A percentile compares a stretch with the other conserved stretches of the same genome.
These are phyloP conservation scores for Pelargonium nanum DNA, from an alignment of 345 rosid species.

Conservation along the genomic window DNA sequence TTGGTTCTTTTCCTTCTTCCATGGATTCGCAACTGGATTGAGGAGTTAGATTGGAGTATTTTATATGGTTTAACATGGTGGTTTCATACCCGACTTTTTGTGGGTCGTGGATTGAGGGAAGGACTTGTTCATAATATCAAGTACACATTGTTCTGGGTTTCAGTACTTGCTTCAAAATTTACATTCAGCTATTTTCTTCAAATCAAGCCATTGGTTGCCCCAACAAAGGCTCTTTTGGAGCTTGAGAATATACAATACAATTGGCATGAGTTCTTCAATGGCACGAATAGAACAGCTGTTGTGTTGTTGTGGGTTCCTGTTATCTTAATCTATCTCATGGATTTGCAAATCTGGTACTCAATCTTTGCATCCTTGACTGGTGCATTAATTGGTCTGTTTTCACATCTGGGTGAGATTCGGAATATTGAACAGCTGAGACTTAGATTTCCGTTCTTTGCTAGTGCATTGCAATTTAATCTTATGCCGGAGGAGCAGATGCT, in stretches of 20 bases:
- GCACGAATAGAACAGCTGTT: conserved; percentile 45
- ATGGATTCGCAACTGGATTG: conserved; percentile 67
- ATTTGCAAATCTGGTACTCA: conserved; percentile 84
- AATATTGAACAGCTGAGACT: conserved; percentile 75
- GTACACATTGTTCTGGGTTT: conserved; percentile 65
- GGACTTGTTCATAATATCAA: conserved; percentile 63
- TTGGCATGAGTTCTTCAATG: conserved; percentile 76
- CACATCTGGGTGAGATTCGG: conserved; percentile 88
- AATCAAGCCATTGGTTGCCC: conserved; percentile 60
- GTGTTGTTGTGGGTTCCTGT: conserved; percentile 70
- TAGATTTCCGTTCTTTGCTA: conserved; percentile 82
- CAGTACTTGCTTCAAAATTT: conserved; percentile 49
- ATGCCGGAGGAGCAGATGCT: conserved; percentile 54
- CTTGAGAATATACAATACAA: conserved; percentile 14
- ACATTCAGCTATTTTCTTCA: conserved; percentile 74
- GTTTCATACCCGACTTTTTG: conserved; percentile 72
- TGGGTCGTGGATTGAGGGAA: conserved; percentile 87
- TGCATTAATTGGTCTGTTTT: conserved; percentile 51
- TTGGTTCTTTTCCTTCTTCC: conserved; percentile 59
- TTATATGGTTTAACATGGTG: conserved; percentile 73
- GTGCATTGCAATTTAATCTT: conserved; percentile 87
- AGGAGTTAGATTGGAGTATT: conserved; percentile 52
- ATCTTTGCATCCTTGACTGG: conserved; percentile 65
- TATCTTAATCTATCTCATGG: conserved; percentile 63
- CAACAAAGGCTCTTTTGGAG: conserved; percentile 49